These are phyloP conservation scores for Porcisia hertigi DNA, from an alignment of 208 protist genomes.

Conservation along the genomic window DNA sequence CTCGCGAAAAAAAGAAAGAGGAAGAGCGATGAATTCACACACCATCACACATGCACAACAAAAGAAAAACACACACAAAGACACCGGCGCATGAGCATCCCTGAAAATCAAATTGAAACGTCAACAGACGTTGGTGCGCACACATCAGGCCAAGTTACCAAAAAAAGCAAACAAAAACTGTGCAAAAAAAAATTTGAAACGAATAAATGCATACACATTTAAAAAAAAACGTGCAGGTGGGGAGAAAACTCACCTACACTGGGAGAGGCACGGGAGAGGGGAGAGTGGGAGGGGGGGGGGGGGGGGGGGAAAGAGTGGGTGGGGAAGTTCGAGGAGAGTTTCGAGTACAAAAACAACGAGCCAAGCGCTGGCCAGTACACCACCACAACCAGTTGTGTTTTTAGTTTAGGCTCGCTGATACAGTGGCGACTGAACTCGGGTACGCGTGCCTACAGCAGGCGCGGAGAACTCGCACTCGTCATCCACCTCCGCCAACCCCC, in stretches of 20 bases:
- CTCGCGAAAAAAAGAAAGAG: background rate
- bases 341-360: background rate
- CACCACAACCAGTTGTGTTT: background rate
- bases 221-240: no score
- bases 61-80: no score
- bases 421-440: slow-evolving; percentile 32
- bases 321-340: no score
- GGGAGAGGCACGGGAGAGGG: background rate
- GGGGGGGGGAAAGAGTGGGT: background rate
- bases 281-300: background rate
- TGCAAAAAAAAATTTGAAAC: no score
- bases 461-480: slow-evolving; percentile 21
- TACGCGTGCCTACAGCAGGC: slow-evolving; percentile 27
- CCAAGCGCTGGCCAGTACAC: background rate
- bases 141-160: no score
- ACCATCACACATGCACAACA: no score
- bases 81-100: no score
- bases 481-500: background rate
- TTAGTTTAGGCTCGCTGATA: background rate
- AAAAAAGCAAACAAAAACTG: no score
- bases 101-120: no score
- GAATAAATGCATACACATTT: no score
- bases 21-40: background rate
- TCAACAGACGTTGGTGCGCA: no score
- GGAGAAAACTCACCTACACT: no score